Conservation (phyloP, 106 monocot species). For the Dendrobium nobile region DNA sequence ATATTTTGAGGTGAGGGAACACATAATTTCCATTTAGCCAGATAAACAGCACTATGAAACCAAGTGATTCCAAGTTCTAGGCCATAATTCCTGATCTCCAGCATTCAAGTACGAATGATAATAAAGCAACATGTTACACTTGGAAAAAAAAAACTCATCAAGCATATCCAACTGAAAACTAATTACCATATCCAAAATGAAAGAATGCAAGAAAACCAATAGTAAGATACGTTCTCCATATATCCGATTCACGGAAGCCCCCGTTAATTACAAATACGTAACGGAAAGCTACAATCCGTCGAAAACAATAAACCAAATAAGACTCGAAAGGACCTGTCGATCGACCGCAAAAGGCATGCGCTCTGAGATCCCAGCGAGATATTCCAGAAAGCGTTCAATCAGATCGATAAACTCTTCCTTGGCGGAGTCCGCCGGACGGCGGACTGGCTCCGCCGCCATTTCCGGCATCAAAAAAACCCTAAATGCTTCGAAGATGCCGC, state of each 20-base stretch:
- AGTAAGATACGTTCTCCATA: neutral
- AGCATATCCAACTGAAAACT: neutral
- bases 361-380: constrained; percentile 12
- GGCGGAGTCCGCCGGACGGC: constrained; percentile 9
- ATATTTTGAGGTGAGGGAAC: neutral
- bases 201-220: neutral
- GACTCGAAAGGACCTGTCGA: constrained; percentile 5
- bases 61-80: neutral
- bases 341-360: constrained; percentile 12
- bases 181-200: neutral
- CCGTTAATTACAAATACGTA: too few species aligned
- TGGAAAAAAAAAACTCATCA: neutral
- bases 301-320: neutral
- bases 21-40: neutral
- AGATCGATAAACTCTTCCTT: constrained; percentile 15
- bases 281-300: too few species aligned
- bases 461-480: constrained; percentile 10
- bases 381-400: constrained; percentile 17
- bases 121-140: neutral
- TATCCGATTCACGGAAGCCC: too few species aligned
- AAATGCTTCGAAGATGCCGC: neutral
- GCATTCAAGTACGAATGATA: neutral
- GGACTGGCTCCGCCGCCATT: constrained; percentile 1
- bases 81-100: neutral
- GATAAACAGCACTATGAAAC: neutral